phyloP scores from a whole-genome alignment of 768 basidiomycete genomes.

The Cyclocybe cylindracea region DNA sequence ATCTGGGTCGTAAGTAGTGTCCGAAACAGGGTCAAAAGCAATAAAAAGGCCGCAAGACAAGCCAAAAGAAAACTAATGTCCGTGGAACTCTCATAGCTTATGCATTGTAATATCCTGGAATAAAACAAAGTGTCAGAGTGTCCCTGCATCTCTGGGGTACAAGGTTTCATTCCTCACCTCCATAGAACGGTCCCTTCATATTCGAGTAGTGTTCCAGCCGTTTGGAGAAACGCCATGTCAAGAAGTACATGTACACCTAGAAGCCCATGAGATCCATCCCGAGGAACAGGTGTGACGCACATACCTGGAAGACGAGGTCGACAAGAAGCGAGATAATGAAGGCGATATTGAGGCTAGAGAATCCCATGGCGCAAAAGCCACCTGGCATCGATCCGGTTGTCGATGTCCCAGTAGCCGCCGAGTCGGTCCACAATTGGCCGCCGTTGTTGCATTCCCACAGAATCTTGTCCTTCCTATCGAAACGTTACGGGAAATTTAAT shows the following conservation, averaged over 20 bases:
- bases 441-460: slow-evolving; percentile 75
- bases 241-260: slow-evolving; percentile 77
- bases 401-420: slow-evolving; percentile 41
- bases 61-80: slow-evolving; percentile 24
- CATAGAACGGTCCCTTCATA: slow-evolving; percentile 64
- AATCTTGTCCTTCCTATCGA: slow-evolving; percentile 62
- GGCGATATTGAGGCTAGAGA: slow-evolving; percentile 59
- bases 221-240: slow-evolving; percentile 74
- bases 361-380: slow-evolving; percentile 61
- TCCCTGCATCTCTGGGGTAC: slow-evolving; percentile 12
- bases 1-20: slow-evolving; percentile 22
- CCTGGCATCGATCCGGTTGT: slow-evolving; percentile 47
- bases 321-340: slow-evolving; percentile 64
- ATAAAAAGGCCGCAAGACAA: slow-evolving; percentile 26
- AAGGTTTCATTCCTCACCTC: slow-evolving; percentile 46
- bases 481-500: slow-evolving; percentile 18
- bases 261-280: slow-evolving; percentile 17
- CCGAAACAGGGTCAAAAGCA: slow-evolving; percentile 26
- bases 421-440: slow-evolving; percentile 58
- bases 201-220: slow-evolving; percentile 64
- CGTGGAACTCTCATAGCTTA: slow-evolving; percentile 34
- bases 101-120: slow-evolving; percentile 54
- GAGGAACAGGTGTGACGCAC: slow-evolving; percentile 24
- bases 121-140: slow-evolving; percentile 24
- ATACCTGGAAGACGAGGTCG: slow-evolving; percentile 70